Conservation (phyloP, 768 basidiomycete genomes). For the Lactarius sp. region DNA sequence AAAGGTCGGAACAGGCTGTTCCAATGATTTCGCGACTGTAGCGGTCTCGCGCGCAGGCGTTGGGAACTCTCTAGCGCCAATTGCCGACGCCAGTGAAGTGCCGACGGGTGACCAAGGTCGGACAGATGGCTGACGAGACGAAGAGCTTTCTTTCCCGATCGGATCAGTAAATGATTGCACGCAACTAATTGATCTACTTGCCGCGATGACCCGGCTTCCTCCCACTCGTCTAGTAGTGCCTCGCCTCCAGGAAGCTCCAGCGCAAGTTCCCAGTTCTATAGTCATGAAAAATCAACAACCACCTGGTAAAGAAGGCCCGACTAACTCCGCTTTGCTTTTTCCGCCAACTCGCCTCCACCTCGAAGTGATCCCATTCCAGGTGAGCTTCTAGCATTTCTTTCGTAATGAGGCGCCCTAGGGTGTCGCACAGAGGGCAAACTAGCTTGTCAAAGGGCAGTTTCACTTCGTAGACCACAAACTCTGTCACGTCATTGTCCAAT, state of each 20-base stretch:
- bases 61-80: neutral
- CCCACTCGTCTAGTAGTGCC: constrained; percentile 1
- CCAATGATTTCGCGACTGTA: neutral
- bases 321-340: constrained; percentile 27
- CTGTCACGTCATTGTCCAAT: constrained; percentile 16
- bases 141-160: neutral
- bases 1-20: neutral
- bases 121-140: neutral
- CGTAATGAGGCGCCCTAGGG: constrained; percentile 41
- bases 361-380: constrained; percentile 45
- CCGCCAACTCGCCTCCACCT: constrained; percentile 38
- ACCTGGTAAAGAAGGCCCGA: neutral
- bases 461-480: constrained; percentile 26
- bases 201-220: neutral
- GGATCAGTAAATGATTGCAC: neutral
- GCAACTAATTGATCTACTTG: neutral
- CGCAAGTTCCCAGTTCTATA: constrained; percentile 12
- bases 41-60: neutral
- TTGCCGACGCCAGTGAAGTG: neutral
- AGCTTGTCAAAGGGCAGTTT: constrained; percentile 35
- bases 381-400: constrained; percentile 44
- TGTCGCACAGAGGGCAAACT: constrained; percentile 52
- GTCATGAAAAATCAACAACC: neutral
- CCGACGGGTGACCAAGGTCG: neutral
- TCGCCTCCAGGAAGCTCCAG: constrained; percentile 11